phyloP scores from a whole-genome alignment of 371 early-diverging fungal genomes.

The Rhizopus arrhizus region DNA sequence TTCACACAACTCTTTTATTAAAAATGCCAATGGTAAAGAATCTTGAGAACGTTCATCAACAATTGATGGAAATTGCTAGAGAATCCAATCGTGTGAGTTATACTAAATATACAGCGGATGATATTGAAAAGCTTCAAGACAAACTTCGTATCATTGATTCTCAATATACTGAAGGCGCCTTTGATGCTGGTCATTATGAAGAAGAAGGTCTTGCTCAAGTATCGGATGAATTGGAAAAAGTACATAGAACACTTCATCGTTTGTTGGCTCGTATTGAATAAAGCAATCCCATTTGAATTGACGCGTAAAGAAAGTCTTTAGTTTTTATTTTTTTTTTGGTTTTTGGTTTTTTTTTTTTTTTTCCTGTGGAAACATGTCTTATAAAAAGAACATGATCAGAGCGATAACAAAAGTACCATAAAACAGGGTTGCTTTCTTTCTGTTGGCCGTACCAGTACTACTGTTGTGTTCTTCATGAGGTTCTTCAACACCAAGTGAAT shows the following conservation, averaged over 20 bases:
- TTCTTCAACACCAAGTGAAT: too few relatives aligned
- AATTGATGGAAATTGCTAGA: conserved; percentile 44
- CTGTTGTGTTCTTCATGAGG: too few relatives aligned
- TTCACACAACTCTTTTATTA: not conserved
- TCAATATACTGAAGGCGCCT: conserved; percentile 27
- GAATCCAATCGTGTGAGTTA: conserved; percentile 39
- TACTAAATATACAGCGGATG: conserved; percentile 34
- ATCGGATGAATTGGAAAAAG: conserved; percentile 34
- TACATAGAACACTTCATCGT: conserved; percentile 33
- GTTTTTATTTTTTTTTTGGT: too few relatives aligned
- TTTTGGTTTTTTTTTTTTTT: too few relatives aligned
- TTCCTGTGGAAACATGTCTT: too few relatives aligned
- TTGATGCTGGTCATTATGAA: conserved; percentile 39
- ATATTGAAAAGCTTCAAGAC: conserved; percentile 38
- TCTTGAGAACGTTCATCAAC: conserved; percentile 42
- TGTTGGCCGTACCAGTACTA: not conserved
- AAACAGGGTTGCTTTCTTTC: too few relatives aligned
- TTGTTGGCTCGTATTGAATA: conserved; percentile 37
- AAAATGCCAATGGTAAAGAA: conserved; percentile 36
- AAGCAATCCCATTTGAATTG: not conserved
- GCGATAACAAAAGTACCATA: too few relatives aligned
- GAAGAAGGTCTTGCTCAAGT: conserved; percentile 47
- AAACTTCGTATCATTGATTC: conserved; percentile 29
- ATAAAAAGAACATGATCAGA: too few relatives aligned
- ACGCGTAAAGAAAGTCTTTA: too few relatives aligned